phyloP scores from a whole-genome alignment of 768 basidiomycete genomes.

The Suillus paluster region DNA sequence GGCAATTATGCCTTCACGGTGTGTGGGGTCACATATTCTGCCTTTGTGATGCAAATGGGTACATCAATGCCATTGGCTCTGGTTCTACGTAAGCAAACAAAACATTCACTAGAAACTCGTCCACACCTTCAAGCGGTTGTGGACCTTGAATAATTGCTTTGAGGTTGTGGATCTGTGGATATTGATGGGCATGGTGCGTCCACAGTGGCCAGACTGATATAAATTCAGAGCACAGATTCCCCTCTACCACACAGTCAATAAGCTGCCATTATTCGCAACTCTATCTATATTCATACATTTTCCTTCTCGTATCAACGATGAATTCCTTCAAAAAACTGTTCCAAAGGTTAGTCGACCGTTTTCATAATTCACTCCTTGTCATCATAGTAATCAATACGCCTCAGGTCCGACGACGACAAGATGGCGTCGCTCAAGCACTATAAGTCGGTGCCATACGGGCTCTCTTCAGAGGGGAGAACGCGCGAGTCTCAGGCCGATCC shows the following conservation, averaged over 20 bases:
- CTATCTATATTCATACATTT: too few species aligned
- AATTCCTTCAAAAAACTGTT: not conserved
- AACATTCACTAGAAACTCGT: not conserved
- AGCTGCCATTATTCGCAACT: not conserved
- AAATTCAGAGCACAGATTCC: not conserved
- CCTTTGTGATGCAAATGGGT: not conserved
- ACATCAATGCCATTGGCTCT: not conserved
- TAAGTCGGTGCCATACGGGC: slow-evolving; percentile 15
- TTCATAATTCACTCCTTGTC: not conserved
- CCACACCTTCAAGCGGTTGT: not conserved
- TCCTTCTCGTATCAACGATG: not conserved
- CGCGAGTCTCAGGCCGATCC: not conserved
- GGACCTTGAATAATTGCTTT: not conserved
- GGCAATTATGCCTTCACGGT: not conserved
- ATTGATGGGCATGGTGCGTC: not conserved
- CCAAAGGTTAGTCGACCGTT: slow-evolving; percentile 11
- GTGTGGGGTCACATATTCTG: not conserved
- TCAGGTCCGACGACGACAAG: slow-evolving; percentile 8
- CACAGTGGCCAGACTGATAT: not conserved
- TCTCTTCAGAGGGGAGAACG: slow-evolving; percentile 6
- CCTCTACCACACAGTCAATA: not conserved
- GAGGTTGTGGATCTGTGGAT: not conserved
- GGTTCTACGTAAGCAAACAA: not conserved
- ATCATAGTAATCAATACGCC: not conserved
- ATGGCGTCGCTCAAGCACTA: slow-evolving; percentile 14